Evolutionary conservation across 495 filamentous ascomycete species (phyloP), one percentile per base, ranked within the genome.

Genomic region (Talaromyces proteolyticus): DNA sequence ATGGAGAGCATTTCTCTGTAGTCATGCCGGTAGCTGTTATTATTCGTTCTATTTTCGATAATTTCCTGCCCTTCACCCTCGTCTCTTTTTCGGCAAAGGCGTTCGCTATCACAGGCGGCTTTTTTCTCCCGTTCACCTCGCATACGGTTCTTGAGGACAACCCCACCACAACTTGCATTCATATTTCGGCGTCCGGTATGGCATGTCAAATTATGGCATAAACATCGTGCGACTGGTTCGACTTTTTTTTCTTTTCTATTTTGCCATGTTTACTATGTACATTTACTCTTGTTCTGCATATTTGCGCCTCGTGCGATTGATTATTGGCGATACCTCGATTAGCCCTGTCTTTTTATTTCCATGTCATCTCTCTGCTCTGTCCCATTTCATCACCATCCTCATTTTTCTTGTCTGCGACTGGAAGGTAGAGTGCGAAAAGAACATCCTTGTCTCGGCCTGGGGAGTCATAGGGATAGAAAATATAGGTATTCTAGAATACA

Each of bases 1-100:
- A 67, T 97, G 58, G 88, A 75, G 52, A 66, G 68, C 18, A 64
- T 75, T 42, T 66, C 68, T 40, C 60, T 75, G 50, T 75, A 62
- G 59, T n/a, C 4, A 2, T 6, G 14, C 21, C 16, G 6, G 21
- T 34, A 8, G 2, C 29, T 34, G 8, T 41, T 17, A 6, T 20
- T 41, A 7, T 41, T 41, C 2, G 8, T 7, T 10, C 18, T 41
- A 2, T 41, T 41, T 16, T 16, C 38, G 29, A 14, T 14, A n/a
- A n/a, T n/a, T n/a, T n/a, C n/a, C n/a, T 1, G 8, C 29, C 8
- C 29, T 34, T 34, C 29, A 34, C 14, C 14, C 14, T 14, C 1
- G 14, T 34, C 29, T 34, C 14, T 14, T 34, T 34, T 34, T 34
- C 29, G 4, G 29, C 29, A 34, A 34, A 8, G 29, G 29, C 29